Evolutionary conservation across 768 basidiomycete species (phyloP), one percentile per base, ranked within the genome.

Genomic region (Boletus edulis): DNA sequence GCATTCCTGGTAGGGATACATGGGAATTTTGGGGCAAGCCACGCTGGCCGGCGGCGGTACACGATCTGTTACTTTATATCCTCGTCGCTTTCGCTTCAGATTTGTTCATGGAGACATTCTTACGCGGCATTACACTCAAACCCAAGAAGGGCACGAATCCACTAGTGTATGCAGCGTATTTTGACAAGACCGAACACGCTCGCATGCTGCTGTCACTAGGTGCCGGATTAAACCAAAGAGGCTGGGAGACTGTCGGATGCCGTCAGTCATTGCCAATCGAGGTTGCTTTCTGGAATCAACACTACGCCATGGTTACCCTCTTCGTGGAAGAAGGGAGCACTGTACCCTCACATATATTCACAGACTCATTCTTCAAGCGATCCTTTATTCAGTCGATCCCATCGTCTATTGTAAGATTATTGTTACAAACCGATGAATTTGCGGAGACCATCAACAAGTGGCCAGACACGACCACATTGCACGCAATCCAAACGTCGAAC

Each of bases 71-170:
- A 8, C 50, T 45, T 10, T 55, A 55, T 24, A 31, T 45, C 5
- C 42, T 55, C 11, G 31, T 53, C 0, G 52, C 46, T 14, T 53
- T 41, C 9, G 52, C 46, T 13, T 20, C 52, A 27, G 27, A 34
- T 10, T 47, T 46, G 3, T 17, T 53, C 3, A 3, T 53, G 22
- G 9, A 3, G 0, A 9, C 11, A 14, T 32, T 53, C 22, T 11
- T 52, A 22, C 54, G 51, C 15, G 17, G 24, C 1, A 8, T 17
- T 4, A 5, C 17, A 14, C 27, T 52, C 5, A 37, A 22, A n/a
- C 51, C 29, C 9, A 55, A 41, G 43, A 37, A 55, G 3, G 51
- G 54, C 38, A 40, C 38, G 5, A 55, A 54, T 35, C 54, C 54
- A 12, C 12, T 55, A 20, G 38, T 55, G 4, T 55, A 55, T 40